A percentile compares a stretch with the other conserved stretches of the same genome.
phyloP scores from a whole-genome alignment of 371 early-diverging fungal species.

The Rhizomucor miehei region DNA sequence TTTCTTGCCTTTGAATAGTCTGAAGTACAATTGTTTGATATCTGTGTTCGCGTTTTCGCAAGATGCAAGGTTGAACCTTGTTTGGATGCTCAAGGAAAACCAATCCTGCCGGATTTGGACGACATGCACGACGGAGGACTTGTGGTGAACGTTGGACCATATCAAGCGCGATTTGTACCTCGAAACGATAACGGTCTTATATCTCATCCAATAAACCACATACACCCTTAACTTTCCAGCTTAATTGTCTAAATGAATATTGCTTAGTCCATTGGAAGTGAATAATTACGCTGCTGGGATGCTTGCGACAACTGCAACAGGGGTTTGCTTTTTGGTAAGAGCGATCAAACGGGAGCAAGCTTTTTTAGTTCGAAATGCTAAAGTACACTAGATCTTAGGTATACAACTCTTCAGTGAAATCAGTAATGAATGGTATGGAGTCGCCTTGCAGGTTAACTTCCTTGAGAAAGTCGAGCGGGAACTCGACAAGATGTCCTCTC shows the following conservation, averaged over 20 bases:
- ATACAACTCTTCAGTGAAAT: conserved; percentile 38
- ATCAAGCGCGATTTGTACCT: neutral
- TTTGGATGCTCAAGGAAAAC: conserved; percentile 1
- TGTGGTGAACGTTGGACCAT: neutral
- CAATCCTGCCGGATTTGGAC: neutral
- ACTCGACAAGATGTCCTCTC: conserved; percentile 71
- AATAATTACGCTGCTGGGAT: too few relatives aligned
- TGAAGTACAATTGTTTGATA: conserved; percentile 10
- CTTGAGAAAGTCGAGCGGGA: conserved; percentile 73
- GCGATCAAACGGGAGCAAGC: too few relatives aligned
- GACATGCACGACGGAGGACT: neutral
- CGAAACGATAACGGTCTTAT: conserved; percentile 2
- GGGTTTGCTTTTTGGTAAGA: too few relatives aligned
- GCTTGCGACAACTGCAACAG: too few relatives aligned
- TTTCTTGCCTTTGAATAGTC: conserved; percentile 1
- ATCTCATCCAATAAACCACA: too few relatives aligned
- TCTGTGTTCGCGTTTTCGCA: conserved; percentile 9
- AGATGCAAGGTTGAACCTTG: conserved; percentile 1
- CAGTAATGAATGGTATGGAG: conserved; percentile 38
- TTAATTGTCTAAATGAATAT: too few relatives aligned
- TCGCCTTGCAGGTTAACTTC: conserved; percentile 50
- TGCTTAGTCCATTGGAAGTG: too few relatives aligned
- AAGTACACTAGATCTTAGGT: conserved; percentile 20
- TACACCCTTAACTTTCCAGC: too few relatives aligned
- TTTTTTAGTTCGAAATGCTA: too few relatives aligned